Evolutionary conservation across 345 rosid species (phyloP), one percentile per base, ranked within the genome.

Genomic region (Gossypium thurberi): DNA sequence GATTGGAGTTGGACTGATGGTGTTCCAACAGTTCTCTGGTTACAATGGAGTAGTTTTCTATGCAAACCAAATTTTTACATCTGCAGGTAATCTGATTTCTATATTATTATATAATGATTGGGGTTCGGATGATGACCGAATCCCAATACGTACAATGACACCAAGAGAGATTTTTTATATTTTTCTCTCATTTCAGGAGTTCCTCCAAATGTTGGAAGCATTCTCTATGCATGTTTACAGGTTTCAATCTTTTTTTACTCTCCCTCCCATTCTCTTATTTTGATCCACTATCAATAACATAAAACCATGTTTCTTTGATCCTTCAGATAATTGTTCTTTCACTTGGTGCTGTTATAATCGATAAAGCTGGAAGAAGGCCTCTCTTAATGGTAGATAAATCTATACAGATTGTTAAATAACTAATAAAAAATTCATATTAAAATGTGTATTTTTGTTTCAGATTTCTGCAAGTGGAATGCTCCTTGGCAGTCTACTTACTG

Each of bases 1-100:
- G 94, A 94, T 94, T 74, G 97, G 95, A 68, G 95, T 92, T 43
- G 97, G 97, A 63, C 33, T 94, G 70, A 94, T 92, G 98, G 84
- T 88, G 59, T 78, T 82, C 82, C 98, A 94, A 76, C 97, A 94
- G 81, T 88, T 89, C 76, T 97, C 91, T 68, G 98, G 97, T 79
- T 90, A 90, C 79, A 90, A 92, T 9, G 98, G 95, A 59, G 74
- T 92, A 69, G 85, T 90, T 81, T 92, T 90, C 72, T 92, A 94
- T 70, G 74, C 82, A 23, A 81, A 88, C 91, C 75, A 86, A 48
- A 90, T 89, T 70, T 90, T 92, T 43, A 89, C 82, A 78, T 83
- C 88, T 77, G 95, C 97, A 84, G 98, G 97, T 93, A 80, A 57
- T 12, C 21, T 47, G 20, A 55, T 20, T 11, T 50, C 6, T 33